Evolutionary conservation across 2,329 filamentous ascomycete species (phyloP).

Genomic region (Fusarium haematococcum): DNA sequence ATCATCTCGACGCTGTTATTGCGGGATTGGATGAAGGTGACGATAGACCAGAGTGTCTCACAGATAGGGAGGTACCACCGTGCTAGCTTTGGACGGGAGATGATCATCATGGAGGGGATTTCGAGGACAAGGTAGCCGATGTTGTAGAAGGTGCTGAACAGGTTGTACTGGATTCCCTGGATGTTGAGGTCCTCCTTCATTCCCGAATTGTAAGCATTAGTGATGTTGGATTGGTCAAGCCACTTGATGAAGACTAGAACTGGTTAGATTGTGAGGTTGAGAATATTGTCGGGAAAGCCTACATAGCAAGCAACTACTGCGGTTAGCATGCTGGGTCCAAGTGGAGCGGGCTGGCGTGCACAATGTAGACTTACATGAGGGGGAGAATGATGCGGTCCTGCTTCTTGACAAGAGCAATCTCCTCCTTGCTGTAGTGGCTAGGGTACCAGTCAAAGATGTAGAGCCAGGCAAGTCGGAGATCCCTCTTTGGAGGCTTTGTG

Average conservation of each 20-base stretch:
- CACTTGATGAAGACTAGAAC: conserved; percentile 46
- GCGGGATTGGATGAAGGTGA: conserved; percentile 17
- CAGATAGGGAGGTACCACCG: conserved; percentile 19
- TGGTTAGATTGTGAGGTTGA: neutral
- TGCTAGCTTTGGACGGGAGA: conserved; percentile 36
- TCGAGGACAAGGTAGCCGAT: conserved; percentile 43
- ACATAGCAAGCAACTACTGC: conserved; percentile 26
- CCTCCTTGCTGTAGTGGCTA: conserved; percentile 46
- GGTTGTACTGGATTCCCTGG: conserved; percentile 48
- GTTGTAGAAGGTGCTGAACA: conserved; percentile 45
- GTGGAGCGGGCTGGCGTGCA: neutral
- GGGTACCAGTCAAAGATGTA: conserved; percentile 47
- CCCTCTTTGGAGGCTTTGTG: conserved; percentile 25
- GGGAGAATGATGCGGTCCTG: conserved; percentile 47
- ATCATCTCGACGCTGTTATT: conserved; percentile 22
- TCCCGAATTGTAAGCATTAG: conserved; percentile 54
- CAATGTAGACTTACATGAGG: conserved; percentile 40
- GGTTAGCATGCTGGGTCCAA: neutral
- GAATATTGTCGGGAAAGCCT: neutral
- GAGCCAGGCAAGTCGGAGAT: conserved; percentile 37
- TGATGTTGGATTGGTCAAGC: conserved; percentile 48
- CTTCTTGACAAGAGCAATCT: conserved; percentile 43
- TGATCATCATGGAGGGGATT: conserved; percentile 42
- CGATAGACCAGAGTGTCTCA: conserved; percentile 27
- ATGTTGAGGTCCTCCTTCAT: conserved; percentile 53